Percentiles rank a stretch among this genome's conserved stretches.
Evolutionary conservation across 345 rosid genomes (phyloP).

Genomic region (Gossypium arboreum): DNA sequence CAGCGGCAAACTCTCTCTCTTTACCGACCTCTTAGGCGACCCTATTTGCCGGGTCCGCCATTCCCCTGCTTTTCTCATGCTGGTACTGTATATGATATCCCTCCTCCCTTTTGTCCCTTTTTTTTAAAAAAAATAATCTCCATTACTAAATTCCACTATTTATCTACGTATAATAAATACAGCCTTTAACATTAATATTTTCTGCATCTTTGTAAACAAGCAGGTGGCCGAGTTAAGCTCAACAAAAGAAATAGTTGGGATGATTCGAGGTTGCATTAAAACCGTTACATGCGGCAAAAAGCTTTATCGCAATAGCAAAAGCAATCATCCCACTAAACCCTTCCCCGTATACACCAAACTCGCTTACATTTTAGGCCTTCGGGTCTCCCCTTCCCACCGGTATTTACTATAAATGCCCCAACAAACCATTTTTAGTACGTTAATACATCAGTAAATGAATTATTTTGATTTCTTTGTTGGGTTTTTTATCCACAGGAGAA

Average conservation of each 20-base stretch:
- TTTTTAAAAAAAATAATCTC: too few species aligned
- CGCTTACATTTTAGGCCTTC: constrained; percentile 85
- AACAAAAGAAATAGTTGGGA: constrained; percentile 62
- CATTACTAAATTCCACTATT: background rate
- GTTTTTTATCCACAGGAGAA: constrained; percentile 47
- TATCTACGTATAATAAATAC: background rate
- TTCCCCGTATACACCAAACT: constrained; percentile 66
- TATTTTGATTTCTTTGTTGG: background rate
- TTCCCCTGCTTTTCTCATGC: constrained; percentile 92
- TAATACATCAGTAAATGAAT: background rate
- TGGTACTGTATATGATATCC: constrained; percentile 35
- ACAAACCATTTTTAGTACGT: background rate
- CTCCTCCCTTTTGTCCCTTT: background rate
- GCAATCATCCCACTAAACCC: constrained; percentile 18
- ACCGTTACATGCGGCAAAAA: constrained; percentile 81
- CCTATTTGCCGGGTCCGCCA: constrained; percentile 98
- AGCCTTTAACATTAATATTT: background rate
- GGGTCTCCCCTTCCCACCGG: constrained; percentile 90
- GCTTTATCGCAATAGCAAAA: constrained; percentile 27
- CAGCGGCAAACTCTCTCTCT: constrained; percentile 66
- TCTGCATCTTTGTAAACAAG: background rate
- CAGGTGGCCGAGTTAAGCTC: constrained; percentile 84
- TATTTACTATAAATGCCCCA: constrained; percentile 13
- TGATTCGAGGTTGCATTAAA: constrained; percentile 89
- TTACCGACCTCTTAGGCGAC: constrained; percentile 95